Percentiles rank a stretch among this genome's conserved stretches.
phyloP scores from a whole-genome alignment of 2,329 filamentous ascomycete species.

The Trichophyton equinum region DNA sequence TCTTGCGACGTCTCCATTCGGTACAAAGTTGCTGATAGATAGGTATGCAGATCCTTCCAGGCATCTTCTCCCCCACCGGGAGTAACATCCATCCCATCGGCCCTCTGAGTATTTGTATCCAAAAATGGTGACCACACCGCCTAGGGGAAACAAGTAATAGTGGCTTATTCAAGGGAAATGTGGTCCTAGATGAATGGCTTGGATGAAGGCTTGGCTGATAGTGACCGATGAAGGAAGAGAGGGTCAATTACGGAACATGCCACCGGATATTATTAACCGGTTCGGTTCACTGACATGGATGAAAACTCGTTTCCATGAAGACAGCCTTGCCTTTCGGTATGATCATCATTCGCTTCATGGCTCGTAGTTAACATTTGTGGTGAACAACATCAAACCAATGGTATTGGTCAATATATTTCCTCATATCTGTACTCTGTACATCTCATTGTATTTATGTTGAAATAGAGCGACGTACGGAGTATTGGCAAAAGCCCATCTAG shows the following conservation, averaged over 20 bases:
- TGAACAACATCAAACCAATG: no score
- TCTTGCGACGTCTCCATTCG: not conserved
- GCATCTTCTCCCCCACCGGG: not conserved
- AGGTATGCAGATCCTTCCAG: not conserved
- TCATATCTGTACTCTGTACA: no score
- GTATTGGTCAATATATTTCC: no score
- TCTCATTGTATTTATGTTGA: no score
- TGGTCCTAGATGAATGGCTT: not conserved
- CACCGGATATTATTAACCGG: no score
- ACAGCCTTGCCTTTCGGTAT: no score
- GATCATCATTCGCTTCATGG: no score
- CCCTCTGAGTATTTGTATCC: not conserved
- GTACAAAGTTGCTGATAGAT: not conserved
- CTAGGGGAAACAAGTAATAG: not conserved
- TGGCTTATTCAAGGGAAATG: not conserved
- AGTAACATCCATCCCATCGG: not conserved
- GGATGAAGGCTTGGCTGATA: not conserved
- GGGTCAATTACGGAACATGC: not conserved
- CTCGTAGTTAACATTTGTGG: no score
- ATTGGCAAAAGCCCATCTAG: no score
- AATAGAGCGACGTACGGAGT: no score
- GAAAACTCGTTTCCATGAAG: no score
- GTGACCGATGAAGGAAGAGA: not conserved
- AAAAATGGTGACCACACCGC: not conserved
- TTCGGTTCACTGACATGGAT: no score